Conservation (phyloP, 2,329 filamentous ascomycete species). For the Colletotrichum kahawae region DNA sequence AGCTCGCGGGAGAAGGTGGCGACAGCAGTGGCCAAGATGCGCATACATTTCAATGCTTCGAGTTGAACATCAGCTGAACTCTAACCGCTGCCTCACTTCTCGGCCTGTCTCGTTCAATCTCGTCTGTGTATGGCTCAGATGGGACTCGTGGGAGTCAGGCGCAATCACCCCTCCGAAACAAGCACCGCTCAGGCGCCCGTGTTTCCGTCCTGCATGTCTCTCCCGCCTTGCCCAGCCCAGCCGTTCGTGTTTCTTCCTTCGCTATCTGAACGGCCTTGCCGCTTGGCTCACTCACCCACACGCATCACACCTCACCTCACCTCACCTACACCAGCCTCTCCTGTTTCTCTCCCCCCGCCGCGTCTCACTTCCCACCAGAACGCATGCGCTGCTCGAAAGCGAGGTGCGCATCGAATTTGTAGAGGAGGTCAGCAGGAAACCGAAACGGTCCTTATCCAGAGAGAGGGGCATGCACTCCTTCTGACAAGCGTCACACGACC, state of each 20-base stretch:
- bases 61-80: slow-evolving; percentile 16
- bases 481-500: slow-evolving; percentile 9
- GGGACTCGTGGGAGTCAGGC: slow-evolving; percentile 4
- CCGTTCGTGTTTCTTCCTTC: slow-evolving; percentile 2
- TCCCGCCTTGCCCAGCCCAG: neutral
- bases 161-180: slow-evolving; percentile 18
- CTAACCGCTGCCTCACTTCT: slow-evolving; percentile 12
- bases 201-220: slow-evolving; percentile 15
- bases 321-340: neutral
- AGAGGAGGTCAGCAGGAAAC: slow-evolving; percentile 13
- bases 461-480: slow-evolving; percentile 9
- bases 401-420: neutral
- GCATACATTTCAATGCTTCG: slow-evolving; percentile 18
- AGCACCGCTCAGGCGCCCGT: slow-evolving; percentile 13
- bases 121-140: neutral
- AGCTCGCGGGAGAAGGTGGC: neutral
- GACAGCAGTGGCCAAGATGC: slow-evolving; percentile 5
- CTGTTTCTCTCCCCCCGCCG: neutral
- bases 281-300: neutral
- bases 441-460: neutral
- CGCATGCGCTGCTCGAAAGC: neutral
- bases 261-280: neutral
- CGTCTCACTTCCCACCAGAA: neutral
- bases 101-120: neutral
- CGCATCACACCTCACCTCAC: neutral